Evolutionary conservation across 371 early-diverging fungal species (phyloP).

Genomic region (Mucor saturninus): DNA sequence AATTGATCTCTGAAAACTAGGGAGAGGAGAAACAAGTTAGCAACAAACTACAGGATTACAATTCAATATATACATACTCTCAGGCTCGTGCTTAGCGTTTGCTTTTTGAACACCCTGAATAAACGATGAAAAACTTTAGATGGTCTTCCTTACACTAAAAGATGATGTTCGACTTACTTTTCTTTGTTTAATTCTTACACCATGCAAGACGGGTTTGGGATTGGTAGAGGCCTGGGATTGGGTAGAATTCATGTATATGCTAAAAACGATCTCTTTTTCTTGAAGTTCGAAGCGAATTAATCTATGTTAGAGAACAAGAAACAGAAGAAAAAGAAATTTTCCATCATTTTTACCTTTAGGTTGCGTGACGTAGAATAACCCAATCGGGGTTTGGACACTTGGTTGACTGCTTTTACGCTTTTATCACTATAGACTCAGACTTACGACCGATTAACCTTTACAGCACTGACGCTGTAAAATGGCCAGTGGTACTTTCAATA

Average conservation of each 20-base stretch:
- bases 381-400: too few relatives aligned
- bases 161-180: constrained; percentile 48
- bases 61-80: constrained; percentile 52
- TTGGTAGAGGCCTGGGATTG: constrained; percentile 58
- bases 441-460: too few relatives aligned
- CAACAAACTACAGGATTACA: not conserved
- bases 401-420: too few relatives aligned
- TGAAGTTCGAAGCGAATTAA: constrained; percentile 15
- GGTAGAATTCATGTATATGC: constrained; percentile 62
- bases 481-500: too few relatives aligned
- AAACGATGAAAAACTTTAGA: constrained; percentile 8
- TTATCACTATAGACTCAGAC: too few relatives aligned
- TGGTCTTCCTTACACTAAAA: too few relatives aligned
- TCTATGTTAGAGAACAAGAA: not conserved
- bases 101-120: constrained; percentile 83
- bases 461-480: too few relatives aligned
- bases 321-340: constrained; percentile 7
- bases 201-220: constrained; percentile 76
- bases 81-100: constrained; percentile 85
- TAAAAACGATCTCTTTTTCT: constrained; percentile 31
- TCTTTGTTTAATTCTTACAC: constrained; percentile 84
- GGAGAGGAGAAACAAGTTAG: not conserved
- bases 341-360: too few relatives aligned
- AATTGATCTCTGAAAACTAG: constrained; percentile 78
- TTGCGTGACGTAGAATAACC: too few relatives aligned